Evolutionary conservation across 352 stramenopile species (phyloP), one percentile per base, ranked within the genome.

Genomic region (Pythium sukuiense): DNA sequence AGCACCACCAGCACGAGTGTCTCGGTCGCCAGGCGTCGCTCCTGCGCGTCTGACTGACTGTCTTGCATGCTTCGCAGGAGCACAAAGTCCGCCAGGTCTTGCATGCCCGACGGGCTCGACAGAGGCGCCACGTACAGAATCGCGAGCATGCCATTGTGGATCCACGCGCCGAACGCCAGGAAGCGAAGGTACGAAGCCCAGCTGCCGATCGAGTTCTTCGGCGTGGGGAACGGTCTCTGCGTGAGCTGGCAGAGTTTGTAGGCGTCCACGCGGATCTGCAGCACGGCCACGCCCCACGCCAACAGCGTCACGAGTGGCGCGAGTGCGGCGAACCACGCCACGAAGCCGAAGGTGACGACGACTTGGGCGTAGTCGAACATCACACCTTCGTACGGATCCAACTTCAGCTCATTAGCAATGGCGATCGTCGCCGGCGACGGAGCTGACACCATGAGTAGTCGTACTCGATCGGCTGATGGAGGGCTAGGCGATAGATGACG

Each of bases 361-460:
- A 93, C 71, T 53, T 90, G 83, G 9, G 83, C 83, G 67, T 92
- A 93, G 70, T 92, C 85, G 43, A 87, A 82, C 59, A 92, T 76
- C 13, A 92, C 83, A 33, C 85, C 85, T 29, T 90, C 80, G 60
- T 90, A 91, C 35, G 69, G 61, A 7, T 72, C 69, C 37, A 93
- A 59, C 20, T 63, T 59, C 12, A 83, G 63, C 33, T 93, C 81
- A 1, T 24, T 35, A 29, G 81, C 77, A 6, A 70, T 35, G 6
- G 26, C 24, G 1, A 55, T 2, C 11, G 64, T 57, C 24, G 48
- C 3, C 2, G 39, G 32, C 9, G 43, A 41, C 3, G 48, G 46
- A 12, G 59, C 7, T 9, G 55, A 13, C 27, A 16, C 30, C 6
- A 68, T 20, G 6, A 76, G 55, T 1, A 69, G 32, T 1, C 39